These are phyloP conservation scores for Tricladium varicosporioides DNA, from an alignment of 2,329 filamentous ascomycete species.

Conservation along the genomic window DNA sequence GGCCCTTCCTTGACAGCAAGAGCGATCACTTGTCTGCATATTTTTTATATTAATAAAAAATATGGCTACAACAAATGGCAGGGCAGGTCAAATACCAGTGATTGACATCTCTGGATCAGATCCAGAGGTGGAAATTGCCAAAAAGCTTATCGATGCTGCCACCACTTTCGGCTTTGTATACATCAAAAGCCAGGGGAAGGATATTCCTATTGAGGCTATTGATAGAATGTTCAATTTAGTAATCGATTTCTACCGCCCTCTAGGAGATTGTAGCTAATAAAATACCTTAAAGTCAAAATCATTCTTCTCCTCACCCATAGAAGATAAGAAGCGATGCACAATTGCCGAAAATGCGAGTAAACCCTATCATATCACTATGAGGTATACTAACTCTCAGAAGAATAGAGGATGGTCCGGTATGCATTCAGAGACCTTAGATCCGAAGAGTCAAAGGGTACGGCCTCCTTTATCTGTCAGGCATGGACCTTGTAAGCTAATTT, in stretches of 20 bases:
- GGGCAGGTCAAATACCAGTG: conserved; percentile 60
- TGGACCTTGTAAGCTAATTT: conserved; percentile 9
- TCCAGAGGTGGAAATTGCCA: conserved; percentile 55
- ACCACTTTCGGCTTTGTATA: conserved; percentile 86
- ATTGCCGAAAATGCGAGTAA: conserved; percentile 61
- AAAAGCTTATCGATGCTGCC: conserved; percentile 75
- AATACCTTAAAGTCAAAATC: conserved; percentile 54
- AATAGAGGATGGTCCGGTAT: conserved; percentile 89
- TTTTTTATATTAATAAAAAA: background rate
- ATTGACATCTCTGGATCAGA: conserved; percentile 72
- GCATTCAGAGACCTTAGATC: conserved; percentile 86
- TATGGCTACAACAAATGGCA: conserved; percentile 12
- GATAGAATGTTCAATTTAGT: conserved; percentile 74
- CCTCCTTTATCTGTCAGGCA: background rate
- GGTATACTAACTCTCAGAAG: conserved; percentile 38
- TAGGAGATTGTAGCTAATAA: background rate
- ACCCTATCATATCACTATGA: background rate
- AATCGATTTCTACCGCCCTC: conserved; percentile 18
- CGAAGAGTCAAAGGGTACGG: conserved; percentile 71
- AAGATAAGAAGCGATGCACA: conserved; percentile 71
- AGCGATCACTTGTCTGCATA: background rate
- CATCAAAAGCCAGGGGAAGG: conserved; percentile 69
- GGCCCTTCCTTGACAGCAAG: background rate
- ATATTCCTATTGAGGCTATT: conserved; percentile 66
- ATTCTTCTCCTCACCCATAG: conserved; percentile 68